phyloP scores from a whole-genome alignment of 495 filamentous ascomycete species.

The Xylaria scruposa region DNA sequence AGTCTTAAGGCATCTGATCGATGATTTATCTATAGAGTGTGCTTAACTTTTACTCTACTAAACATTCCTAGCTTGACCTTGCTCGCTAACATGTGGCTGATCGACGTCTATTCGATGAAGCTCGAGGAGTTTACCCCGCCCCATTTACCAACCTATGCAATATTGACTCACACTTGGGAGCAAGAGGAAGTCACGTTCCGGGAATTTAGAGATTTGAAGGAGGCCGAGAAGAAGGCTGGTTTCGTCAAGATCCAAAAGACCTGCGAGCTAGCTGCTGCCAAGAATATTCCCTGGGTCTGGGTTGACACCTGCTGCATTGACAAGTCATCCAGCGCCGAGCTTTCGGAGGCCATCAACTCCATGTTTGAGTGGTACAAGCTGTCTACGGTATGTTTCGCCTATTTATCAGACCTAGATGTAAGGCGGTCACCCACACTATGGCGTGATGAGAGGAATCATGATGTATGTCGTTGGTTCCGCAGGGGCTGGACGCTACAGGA shows the following conservation, averaged over 20 bases:
- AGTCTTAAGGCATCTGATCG: too few species aligned
- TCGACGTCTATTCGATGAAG: neutral
- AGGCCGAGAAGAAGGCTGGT: neutral
- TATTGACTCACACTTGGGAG: conserved; percentile 20
- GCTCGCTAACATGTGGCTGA: neutral
- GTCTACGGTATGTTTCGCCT: conserved; percentile 21
- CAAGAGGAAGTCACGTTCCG: conserved; percentile 28
- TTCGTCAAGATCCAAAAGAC: neutral
- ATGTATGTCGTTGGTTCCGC: neutral
- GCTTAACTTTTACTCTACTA: too few species aligned
- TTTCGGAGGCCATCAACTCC: conserved; percentile 33
- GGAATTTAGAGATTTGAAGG: neutral
- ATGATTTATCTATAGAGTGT: too few species aligned
- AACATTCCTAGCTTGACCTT: too few species aligned
- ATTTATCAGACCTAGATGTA: conserved; percentile 12
- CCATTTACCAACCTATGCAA: conserved; percentile 14
- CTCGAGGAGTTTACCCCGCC: neutral
- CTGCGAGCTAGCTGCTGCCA: neutral
- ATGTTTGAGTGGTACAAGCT: conserved; percentile 52
- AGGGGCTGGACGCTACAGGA: conserved; percentile 33
- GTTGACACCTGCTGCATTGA: conserved; percentile 34
- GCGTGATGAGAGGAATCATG: neutral
- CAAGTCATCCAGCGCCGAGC: conserved; percentile 51
- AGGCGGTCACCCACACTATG: neutral
- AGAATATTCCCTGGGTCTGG: neutral